Evolutionary conservation across 305 asterid genomes (phyloP).

Genomic region (Fraxinus sp.): DNA sequence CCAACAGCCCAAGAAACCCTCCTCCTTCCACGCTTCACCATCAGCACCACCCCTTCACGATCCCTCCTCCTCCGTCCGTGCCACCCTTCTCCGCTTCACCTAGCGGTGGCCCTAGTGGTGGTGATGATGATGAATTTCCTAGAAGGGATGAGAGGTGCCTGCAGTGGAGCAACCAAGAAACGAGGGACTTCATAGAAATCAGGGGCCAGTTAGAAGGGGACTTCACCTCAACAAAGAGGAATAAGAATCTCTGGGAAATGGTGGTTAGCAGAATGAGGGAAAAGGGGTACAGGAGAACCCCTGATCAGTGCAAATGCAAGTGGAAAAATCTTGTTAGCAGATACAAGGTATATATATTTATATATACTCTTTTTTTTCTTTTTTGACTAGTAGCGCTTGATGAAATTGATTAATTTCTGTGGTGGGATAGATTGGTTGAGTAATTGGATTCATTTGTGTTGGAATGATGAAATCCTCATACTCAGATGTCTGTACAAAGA

Average conservation of each 20-base stretch:
- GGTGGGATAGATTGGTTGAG: not conserved
- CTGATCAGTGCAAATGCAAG: conserved; percentile 75
- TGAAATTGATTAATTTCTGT: not conserved
- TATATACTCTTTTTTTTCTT: not conserved
- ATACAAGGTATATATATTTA: conserved; percentile 44
- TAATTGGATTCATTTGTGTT: not conserved
- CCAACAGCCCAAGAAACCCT: not conserved
- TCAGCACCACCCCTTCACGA: conserved; percentile 28
- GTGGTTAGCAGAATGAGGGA: conserved; percentile 55
- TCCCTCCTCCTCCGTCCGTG: conserved; percentile 16
- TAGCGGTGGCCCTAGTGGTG: conserved; percentile 1
- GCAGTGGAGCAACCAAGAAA: conserved; percentile 71
- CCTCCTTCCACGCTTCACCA: conserved; percentile 13
- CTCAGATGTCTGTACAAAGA: not conserved
- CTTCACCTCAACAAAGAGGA: conserved; percentile 35
- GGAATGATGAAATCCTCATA: not conserved
- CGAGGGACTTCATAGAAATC: conserved; percentile 57
- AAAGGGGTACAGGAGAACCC: conserved; percentile 59
- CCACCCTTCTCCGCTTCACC: conserved; percentile 7
- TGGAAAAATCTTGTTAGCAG: conserved; percentile 62
- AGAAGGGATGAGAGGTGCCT: conserved; percentile 61
- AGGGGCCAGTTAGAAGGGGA: conserved; percentile 58
- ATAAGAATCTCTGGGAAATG: conserved; percentile 59
- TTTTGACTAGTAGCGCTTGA: not conserved
- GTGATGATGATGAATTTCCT: conserved; percentile 38